Evolutionary conservation across 2,329 filamentous ascomycete genomes (phyloP), one percentile per base, ranked within the genome.

Genomic region (Claviceps maximensis): DNA sequence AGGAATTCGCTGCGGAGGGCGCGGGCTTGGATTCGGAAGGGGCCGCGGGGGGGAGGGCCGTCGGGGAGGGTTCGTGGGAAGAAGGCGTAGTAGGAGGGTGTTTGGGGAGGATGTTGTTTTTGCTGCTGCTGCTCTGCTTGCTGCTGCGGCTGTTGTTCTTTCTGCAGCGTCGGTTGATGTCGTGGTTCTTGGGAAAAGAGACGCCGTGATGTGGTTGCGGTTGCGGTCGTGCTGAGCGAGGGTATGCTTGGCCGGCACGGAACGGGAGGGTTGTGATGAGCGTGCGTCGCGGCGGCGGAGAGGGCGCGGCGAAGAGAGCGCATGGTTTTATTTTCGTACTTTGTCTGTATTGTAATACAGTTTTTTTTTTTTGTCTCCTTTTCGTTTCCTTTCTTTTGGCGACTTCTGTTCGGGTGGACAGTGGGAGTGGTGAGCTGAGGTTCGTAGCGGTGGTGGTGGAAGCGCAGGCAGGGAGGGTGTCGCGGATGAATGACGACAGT

Each of bases 21-120:
- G 54, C 77, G 74, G 13, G 79, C 65, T 65, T 95, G 77, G 63
- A 97, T 80, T 15, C 74, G 69, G 75, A 97, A 98, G 54, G 82
- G 76, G 0, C 89, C 85, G 0, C 64, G 52, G 0, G 91, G 91
- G 0, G 93, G 93, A 0, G 89, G 86, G 2, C 91, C 91, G 1
- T 68, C 52, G 0, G 89, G 80, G 3, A 96, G 77, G 3, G 89
- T 87, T 33, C 78, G 66, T 1, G 90, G 89, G 74, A 98, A 98
- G 70, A 97, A 81, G 53, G 84, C 80, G 77, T 96, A 97, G 75
- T 91, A 81, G 52, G 84, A 97, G 75, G 91, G 81, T 52, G 84
- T 88, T 31, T 53, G 15, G 3, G 7, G 17, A 31, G 29, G 5
- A 9, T 21, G 47, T 4, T 36, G 25, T 19, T 38, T 45, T 3